Percentiles rank a stretch among this genome's conserved stretches.
Evolutionary conservation across 1,284 basidiomycete genomes (phyloP).

Genomic region (Austroboletus olivaceoglutinosus): DNA sequence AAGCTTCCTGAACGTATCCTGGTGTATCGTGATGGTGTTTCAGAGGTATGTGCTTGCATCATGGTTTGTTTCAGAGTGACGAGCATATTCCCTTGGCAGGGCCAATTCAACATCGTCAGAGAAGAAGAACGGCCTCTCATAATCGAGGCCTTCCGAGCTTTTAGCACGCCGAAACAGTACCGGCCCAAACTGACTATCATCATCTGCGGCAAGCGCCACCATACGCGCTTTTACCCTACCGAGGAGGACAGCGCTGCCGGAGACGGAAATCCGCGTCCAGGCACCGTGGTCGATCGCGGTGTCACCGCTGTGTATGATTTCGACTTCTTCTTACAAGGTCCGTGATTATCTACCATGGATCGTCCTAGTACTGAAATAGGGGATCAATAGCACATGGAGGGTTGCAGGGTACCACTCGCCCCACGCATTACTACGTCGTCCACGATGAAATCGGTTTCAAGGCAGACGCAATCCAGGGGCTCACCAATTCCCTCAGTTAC

Average conservation of each 20-base stretch:
- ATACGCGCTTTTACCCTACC: conserved; percentile 80
- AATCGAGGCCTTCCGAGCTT: conserved; percentile 54
- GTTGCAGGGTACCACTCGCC: conserved; percentile 65
- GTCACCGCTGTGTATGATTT: conserved; percentile 75
- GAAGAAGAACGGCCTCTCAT: conserved; percentile 64
- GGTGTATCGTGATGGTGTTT: conserved; percentile 78
- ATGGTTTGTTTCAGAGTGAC: not conserved
- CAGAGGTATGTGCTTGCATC: conserved; percentile 47
- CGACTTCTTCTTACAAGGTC: conserved; percentile 75
- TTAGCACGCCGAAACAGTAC: conserved; percentile 51
- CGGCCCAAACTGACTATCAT: conserved; percentile 71
- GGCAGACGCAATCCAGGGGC: conserved; percentile 63
- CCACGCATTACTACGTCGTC: conserved; percentile 78
- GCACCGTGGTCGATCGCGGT: conserved; percentile 73
- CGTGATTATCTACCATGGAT: conserved; percentile 4
- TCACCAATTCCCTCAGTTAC: conserved; percentile 67
- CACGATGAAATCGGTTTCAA: conserved; percentile 70
- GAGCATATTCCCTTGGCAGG: conserved; percentile 40
- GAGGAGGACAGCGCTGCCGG: conserved; percentile 53
- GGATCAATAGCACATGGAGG: conserved; percentile 54
- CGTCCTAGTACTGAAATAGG: not conserved
- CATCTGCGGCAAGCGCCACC: conserved; percentile 80
- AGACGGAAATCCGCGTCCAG: conserved; percentile 70
- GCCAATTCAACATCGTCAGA: conserved; percentile 69
- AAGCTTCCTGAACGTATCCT: conserved; percentile 60